These are phyloP conservation scores for Saccharomycopsis sp. DNA, from an alignment of 805 yeast species.

Conservation along the genomic window DNA sequence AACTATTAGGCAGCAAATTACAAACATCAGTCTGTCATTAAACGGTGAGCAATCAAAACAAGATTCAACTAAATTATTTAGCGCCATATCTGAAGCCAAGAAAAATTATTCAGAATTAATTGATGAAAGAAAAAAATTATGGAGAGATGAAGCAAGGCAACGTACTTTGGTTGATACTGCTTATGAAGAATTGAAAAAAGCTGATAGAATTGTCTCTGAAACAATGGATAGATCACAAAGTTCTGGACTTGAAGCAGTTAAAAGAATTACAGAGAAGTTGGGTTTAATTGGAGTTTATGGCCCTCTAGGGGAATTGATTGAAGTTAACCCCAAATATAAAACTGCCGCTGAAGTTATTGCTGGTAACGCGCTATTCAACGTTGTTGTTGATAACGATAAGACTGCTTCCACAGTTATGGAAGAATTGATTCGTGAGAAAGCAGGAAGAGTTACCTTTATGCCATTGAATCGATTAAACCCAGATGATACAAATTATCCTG, in stretches of 20 bases:
- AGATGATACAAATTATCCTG: conserved; percentile 47
- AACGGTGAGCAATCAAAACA: conserved; percentile 30
- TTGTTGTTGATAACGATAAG: conserved; percentile 74
- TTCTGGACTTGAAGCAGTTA: conserved; percentile 63
- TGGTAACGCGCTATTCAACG: conserved; percentile 77
- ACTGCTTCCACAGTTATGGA: conserved; percentile 78
- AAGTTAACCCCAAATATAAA: conserved; percentile 74
- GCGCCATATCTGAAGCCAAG: conserved; percentile 31
- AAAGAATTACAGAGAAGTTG: conserved; percentile 51
- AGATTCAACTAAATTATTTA: conserved; percentile 30
- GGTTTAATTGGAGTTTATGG: conserved; percentile 68
- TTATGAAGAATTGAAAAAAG: conserved; percentile 45
- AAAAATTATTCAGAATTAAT: conserved; percentile 37
- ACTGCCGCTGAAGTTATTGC: conserved; percentile 86
- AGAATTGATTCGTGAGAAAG: conserved; percentile 57
- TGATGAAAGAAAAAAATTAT: conserved; percentile 63
- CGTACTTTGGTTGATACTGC: conserved; percentile 51
- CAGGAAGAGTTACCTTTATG: conserved; percentile 86
- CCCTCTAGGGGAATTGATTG: conserved; percentile 75
- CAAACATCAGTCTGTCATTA: conserved; percentile 32
- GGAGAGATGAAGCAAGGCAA: conserved; percentile 73
- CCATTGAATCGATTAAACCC: conserved; percentile 68
- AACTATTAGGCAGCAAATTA: conserved; percentile 28
- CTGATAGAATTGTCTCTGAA: conserved; percentile 56
- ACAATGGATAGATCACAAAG: conserved; percentile 71